Evolutionary conservation across 345 rosid species (phyloP).

Genomic region (Raphanus raphanistrum): DNA sequence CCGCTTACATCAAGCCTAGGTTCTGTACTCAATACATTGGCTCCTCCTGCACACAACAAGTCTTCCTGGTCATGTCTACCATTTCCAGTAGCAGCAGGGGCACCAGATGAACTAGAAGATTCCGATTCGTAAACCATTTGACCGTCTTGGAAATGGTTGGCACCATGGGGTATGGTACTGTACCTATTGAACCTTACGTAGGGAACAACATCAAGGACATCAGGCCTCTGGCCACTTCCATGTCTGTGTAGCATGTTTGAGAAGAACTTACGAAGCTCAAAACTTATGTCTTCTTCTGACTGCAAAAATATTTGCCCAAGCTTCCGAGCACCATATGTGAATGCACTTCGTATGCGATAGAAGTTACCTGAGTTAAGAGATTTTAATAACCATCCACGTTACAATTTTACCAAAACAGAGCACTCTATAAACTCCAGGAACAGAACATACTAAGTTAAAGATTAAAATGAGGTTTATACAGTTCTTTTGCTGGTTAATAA

Average conservation of each 20-base stretch:
- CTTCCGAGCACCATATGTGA: slow-evolving; percentile 84
- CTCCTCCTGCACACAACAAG: slow-evolving; percentile 7
- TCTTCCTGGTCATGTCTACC: slow-evolving; percentile 39
- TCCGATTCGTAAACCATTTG: slow-evolving; percentile 41
- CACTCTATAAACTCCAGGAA: too few species aligned
- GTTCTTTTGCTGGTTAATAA: background rate
- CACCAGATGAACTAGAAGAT: slow-evolving; percentile 15
- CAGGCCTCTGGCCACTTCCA: slow-evolving; percentile 83
- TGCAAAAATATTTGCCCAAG: slow-evolving; percentile 65
- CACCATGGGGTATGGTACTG: slow-evolving; percentile 35
- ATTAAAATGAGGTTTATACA: background rate
- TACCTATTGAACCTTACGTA: slow-evolving; percentile 42
- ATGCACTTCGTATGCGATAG: slow-evolving; percentile 85
- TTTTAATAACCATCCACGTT: slow-evolving; percentile 1
- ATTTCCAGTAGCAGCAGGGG: background rate
- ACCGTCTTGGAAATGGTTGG: slow-evolving; percentile 50
- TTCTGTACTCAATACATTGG: slow-evolving; percentile 1
- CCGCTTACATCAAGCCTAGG: slow-evolving; percentile 8
- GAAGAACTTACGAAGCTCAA: slow-evolving; percentile 70
- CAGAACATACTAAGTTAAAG: background rate
- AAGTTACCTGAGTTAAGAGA: slow-evolving; percentile 58
- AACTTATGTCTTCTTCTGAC: slow-evolving; percentile 51
- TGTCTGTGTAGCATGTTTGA: slow-evolving; percentile 74
- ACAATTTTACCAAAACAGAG: background rate
- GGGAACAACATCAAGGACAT: slow-evolving; percentile 61